Evolutionary conservation across 148 eudicot genomes (phyloP), one percentile per base, ranked within the genome.

Genomic region (Silene uniflora): DNA sequence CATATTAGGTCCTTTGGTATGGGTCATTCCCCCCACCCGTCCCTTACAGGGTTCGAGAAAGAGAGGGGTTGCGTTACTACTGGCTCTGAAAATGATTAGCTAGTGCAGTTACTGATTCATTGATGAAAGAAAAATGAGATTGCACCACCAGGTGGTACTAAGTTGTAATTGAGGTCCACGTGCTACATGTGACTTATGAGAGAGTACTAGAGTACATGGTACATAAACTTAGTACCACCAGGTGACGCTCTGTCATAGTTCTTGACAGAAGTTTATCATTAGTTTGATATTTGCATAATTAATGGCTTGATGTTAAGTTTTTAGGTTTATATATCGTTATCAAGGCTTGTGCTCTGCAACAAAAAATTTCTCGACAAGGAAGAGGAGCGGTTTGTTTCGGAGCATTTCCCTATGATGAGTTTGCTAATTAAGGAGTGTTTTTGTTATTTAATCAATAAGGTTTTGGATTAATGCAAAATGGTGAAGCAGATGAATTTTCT

Each of bases 1-100:
- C 92, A 89, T 56, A 78, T 89, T 75, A 84, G 87, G 78, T 87
- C 92, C n/a, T 89, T 89, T 32, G 92, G 92, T 25, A 81, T 80
- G 63, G 92, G 87, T 10, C 92, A 89, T 76, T 82, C 83, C 5
- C 91, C 91, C 18, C 78, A 80, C 52, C 86, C 89, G 67, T 86
- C 89, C 61, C 80, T 86, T 27, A 80, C 79, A 67, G 89, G 87
- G 62, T 84, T 82, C 58, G 84, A 87, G 42, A 84, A 79, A 12
- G 83, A 82, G 62, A 81, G 59, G 67, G 87, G 84, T 58, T 81
- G 83, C 62, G 25, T 83, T 77, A 83, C 83, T 65, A 80, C 79
- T 56, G 83, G 83, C 10, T 80, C 83, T 8, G 89, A 85, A 27
- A 81, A 83, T 64, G 84, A 87, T 39, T 80, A 52, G 55, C 63